Evolutionary conservation across 2,329 filamentous ascomycete genomes (phyloP).

Genomic region (Aspergillus tanneri): DNA sequence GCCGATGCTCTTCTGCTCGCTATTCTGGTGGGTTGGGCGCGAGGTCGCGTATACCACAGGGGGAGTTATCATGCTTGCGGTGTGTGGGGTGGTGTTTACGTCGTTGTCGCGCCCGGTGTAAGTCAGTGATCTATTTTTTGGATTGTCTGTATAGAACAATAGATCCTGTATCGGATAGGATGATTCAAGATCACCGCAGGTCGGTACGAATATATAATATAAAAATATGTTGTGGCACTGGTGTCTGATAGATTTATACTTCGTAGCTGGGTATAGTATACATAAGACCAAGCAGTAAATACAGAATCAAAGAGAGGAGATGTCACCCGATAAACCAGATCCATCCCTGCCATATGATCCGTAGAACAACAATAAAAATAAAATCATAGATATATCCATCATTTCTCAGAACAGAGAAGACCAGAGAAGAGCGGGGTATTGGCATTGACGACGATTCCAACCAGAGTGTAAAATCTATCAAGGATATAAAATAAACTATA

Average conservation of each 20-base stretch:
- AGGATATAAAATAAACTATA: background rate
- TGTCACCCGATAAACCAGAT: background rate
- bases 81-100: slow-evolving; percentile 68
- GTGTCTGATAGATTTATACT: background rate
- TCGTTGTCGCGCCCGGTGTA: slow-evolving; percentile 61
- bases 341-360: no score
- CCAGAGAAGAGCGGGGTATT: no score
- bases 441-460: no score
- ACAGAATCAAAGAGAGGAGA: slow-evolving; percentile 16
- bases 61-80: slow-evolving; percentile 73
- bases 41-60: slow-evolving; percentile 81
- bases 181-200: no score
- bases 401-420: no score
- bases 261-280: slow-evolving; percentile 17
- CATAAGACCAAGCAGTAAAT: slow-evolving; percentile 2
- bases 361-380: no score
- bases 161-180: no score
- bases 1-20: slow-evolving; percentile 83
- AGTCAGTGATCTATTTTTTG: no score
- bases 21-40: slow-evolving; percentile 98
- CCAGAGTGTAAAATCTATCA: background rate
- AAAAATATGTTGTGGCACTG: no score
- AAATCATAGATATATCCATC: no score
- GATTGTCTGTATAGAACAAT: no score
- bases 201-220: no score